phyloP scores from a whole-genome alignment of 176 grass and related monocot genomes.

The Avena eriantha region DNA sequence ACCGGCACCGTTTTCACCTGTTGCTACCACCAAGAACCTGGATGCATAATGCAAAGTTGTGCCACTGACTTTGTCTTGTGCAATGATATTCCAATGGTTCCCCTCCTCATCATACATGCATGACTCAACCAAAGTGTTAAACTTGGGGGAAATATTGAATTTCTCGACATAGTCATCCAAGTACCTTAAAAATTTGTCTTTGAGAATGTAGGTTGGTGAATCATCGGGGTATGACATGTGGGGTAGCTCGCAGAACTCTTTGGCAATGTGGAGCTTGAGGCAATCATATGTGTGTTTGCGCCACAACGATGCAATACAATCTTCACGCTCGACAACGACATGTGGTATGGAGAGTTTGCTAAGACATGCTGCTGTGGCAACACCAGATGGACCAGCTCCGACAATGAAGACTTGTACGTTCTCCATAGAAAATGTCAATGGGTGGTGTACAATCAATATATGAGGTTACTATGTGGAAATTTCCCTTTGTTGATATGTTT shows the following conservation, averaged over 20 bases:
- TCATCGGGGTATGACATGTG: constrained; percentile 52
- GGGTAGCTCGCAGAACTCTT: constrained; percentile 64
- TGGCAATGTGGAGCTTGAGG: constrained; percentile 68
- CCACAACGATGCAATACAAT: constrained; percentile 59
- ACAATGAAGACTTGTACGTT: constrained; percentile 54
- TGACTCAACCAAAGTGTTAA: constrained; percentile 42
- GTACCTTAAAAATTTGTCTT: constrained; percentile 56
- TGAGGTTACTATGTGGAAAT: neutral
- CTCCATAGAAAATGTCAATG: constrained; percentile 29
- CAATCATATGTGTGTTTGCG: constrained; percentile 61
- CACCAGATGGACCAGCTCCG: constrained; percentile 63
- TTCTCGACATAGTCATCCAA: constrained; percentile 52
- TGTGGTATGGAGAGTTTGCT: constrained; percentile 37
- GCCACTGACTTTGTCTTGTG: constrained; percentile 22
- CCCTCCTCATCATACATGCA: constrained; percentile 40
- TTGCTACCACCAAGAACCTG: constrained; percentile 70
- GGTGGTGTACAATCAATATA: neutral
- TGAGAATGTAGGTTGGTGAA: constrained; percentile 52
- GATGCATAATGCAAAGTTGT: constrained; percentile 23
- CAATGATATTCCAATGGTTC: constrained; percentile 42
- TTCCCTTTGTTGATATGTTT: neutral
- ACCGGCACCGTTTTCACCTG: constrained; percentile 58
- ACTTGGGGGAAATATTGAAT: constrained; percentile 45
- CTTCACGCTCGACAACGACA: constrained; percentile 58
- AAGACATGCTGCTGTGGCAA: constrained; percentile 58